Percentiles rank a stretch among this genome's conserved stretches.
These are phyloP conservation scores for Quercus berberidifolia DNA, from an alignment of 306 rosid species.

Conservation along the genomic window DNA sequence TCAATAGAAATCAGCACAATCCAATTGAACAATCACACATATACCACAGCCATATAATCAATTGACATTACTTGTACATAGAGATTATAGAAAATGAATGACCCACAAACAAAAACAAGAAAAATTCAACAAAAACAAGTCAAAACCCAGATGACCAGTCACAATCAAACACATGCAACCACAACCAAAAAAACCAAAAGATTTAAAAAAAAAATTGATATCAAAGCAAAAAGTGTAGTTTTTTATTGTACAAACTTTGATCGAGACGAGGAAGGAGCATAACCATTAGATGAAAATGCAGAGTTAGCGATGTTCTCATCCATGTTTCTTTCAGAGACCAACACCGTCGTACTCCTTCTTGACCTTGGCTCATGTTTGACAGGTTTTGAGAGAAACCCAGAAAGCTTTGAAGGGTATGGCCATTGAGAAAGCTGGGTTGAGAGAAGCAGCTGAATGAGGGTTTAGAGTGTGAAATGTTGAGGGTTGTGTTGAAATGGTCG, in stretches of 20 bases:
- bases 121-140: not conserved
- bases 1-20: not conserved
- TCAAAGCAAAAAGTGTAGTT: no score
- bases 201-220: not conserved
- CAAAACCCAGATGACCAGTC: not conserved
- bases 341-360: slow-evolving; percentile 19
- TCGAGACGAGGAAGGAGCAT: slow-evolving; percentile 26
- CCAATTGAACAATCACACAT: not conserved
- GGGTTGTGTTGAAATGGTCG: slow-evolving; percentile 25
- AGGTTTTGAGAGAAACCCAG: slow-evolving; percentile 10
- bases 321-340: slow-evolving; percentile 29
- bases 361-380: slow-evolving; percentile 11
- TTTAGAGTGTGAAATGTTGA: slow-evolving; percentile 3
- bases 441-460: not conserved
- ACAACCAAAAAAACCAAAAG: not conserved
- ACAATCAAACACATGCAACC: not conserved
- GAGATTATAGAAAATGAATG: no score
- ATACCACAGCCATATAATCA: not conserved
- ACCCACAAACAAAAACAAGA: not conserved
- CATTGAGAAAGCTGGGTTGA: not conserved
- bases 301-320: slow-evolving; percentile 3
- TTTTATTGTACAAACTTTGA: slow-evolving; percentile 33
- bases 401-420: not conserved
- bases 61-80: not conserved
- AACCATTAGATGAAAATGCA: slow-evolving; percentile 23